phyloP scores from a whole-genome alignment of 257 asterid species.

The Solanum appendiculatum region DNA sequence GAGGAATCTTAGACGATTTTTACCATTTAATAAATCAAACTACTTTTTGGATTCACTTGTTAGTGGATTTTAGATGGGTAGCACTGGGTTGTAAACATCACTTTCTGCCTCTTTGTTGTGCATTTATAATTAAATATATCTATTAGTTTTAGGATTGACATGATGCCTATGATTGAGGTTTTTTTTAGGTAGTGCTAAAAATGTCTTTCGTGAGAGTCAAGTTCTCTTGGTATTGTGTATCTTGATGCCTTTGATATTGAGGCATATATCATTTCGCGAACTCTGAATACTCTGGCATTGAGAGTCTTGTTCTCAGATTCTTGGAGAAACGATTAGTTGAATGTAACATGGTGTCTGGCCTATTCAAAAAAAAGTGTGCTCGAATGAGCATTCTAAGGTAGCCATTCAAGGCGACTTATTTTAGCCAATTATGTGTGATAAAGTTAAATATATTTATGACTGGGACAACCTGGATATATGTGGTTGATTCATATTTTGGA shows the following conservation, averaged over 20 bases:
- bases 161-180: neutral
- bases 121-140: neutral
- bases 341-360: neutral
- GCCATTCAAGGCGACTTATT: neutral
- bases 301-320: neutral
- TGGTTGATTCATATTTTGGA: neutral
- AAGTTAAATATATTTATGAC: neutral
- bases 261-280: neutral
- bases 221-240: neutral
- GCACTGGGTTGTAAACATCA: neutral
- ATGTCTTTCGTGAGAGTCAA: neutral
- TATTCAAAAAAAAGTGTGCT: neutral
- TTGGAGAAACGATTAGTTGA: neutral
- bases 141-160: neutral
- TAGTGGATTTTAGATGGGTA: conserved; percentile 1
- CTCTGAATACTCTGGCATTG: neutral
- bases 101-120: neutral
- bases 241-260: neutral
- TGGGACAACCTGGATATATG: neutral
- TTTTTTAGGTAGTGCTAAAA: neutral
- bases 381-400: neutral
- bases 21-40: conserved; percentile 7
- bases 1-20: conserved; percentile 13
- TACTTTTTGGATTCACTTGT: conserved; percentile 9
- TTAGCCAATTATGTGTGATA: neutral